Evolutionary conservation across 192 early-diverging fungal genomes (phyloP).

Genomic region (Backusella sp.): DNA sequence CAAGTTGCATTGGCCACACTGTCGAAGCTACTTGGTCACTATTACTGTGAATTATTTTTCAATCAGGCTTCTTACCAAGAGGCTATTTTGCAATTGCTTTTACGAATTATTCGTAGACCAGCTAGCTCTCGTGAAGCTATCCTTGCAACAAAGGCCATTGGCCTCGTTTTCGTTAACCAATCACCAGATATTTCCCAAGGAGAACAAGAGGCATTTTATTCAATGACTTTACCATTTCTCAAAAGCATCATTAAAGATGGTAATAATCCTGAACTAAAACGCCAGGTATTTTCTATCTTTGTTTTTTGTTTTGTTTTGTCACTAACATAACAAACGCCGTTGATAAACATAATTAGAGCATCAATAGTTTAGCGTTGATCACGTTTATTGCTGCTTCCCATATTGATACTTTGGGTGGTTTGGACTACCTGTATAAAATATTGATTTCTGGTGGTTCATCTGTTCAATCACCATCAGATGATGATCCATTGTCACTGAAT

Average conservation of each 20-base stretch:
- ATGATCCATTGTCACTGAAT: not conserved
- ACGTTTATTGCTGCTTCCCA: constrained; percentile 9
- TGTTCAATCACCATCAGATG: not conserved
- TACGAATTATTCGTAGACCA: not conserved
- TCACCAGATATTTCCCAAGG: not conserved
- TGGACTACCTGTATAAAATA: constrained; percentile 3
- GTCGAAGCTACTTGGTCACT: not conserved
- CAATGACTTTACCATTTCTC: not conserved
- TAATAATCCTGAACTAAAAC: not conserved
- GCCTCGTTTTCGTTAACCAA: constrained; percentile 1
- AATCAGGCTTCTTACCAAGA: not conserved
- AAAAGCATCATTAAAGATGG: not conserved
- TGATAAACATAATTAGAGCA: constrained; percentile 3
- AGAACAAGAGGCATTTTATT: not conserved
- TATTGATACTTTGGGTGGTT: not conserved
- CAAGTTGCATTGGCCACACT: not conserved
- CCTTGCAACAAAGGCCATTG: not conserved
- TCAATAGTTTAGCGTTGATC: constrained; percentile 1
- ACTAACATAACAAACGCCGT: not conserved
- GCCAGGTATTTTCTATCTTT: not conserved
- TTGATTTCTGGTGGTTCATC: not conserved
- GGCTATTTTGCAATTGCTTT: not conserved
- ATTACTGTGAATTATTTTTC: not conserved
- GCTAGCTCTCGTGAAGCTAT: not conserved
- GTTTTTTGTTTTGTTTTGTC: not conserved